Base-by-base conservation (phyloP, 352 stramenopile genomes). In the Pythium vanterpoolii region DNA sequence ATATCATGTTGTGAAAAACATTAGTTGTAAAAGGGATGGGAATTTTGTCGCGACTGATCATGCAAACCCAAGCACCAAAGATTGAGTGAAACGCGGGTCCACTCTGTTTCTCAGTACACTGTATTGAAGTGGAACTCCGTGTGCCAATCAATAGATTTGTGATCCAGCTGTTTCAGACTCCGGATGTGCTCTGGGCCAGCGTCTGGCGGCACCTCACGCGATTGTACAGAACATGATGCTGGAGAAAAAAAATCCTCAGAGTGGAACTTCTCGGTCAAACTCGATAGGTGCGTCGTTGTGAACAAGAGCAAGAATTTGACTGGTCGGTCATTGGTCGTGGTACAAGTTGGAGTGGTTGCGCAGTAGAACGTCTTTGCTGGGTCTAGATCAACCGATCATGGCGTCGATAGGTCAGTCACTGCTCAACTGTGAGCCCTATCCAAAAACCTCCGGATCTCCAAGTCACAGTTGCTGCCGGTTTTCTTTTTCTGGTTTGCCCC, bases 1-100 rank as follows among this genome's bases (percentile, higher is more conserved):
- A 53, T 53, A 28, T 40, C 16, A 51, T 60, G 8, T 60, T 36
- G 4, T 44, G 3, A n/a, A 44, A 48, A 51, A 7, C n/a, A 60
- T 60, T 11, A 7, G 18, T 24, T 51, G n/a, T n/a, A 1, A 19
- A 16, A 51, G 52, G 30, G 24, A n/a, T 60, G 40, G 34, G 52
- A 43, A 45, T 51, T 18, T 30, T 18, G 4, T 1, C 23, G 49
- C 49, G 49, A 56, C 49, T 56, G 49, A 39, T 30, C 40, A 51
- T 14, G 27, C 6, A n/a, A 9, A 34, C 23, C 38, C 52, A 60
- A 60, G 52, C 52, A 60, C 52, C 52, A 60, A 51, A 60, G 49
- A 47, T 44, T 23, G 47, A 47, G 49, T 24, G 19, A 21, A 19
- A 19, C 48, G 31, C n/a, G 3, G 6, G 24, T 10, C 4, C 24